Evolutionary conservation across 2,329 filamentous ascomycete genomes (phyloP), one percentile per base, ranked within the genome.

Genomic region (Chrysosporium queenslandicum): DNA sequence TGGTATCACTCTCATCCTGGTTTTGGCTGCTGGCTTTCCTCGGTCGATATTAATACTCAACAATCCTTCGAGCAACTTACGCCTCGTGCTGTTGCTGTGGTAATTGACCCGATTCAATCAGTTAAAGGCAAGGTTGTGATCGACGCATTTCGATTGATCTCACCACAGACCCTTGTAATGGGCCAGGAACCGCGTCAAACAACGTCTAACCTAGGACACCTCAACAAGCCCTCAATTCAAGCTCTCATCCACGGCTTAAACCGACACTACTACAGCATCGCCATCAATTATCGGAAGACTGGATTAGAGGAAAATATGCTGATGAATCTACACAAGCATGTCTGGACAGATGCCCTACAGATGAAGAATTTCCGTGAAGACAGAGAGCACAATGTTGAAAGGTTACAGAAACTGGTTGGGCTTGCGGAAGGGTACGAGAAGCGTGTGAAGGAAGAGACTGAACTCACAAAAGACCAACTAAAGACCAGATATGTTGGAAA

Each of bases 1-100:
- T 98, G 92, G 92, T 98, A 98, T 73, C 92, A 98, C 74, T 97
- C 92, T 58, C 92, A 98, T 79, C 92, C 92, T 47, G 92, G 92
- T 62, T 98, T 98, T 68, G 92, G 92, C 63, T 98, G 92, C 78
- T 98, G 92, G 92, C 82, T 98, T 23, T 98, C 92, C 1, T 94
- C 87, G 16, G 92, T 98, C 67, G 92, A 98, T 77, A 97, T 98
- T 77, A 97, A 98, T 75, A 98, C 92, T 27, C 92, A 98, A 68
- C 92, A 98, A 72, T 96, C 90, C n/a, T 98, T 98, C 71, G 92
- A 98, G 74, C 92, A 97, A 73, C 82, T 98, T 55, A 98, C 89
- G 6, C 89, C 92, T 32, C 88, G 92, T 66, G 91, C 92, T 60
- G 92, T 98, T 58, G 92, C 92, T 61, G 92, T 98, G 47, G 92